A percentile compares a stretch with the other conserved stretches of the same genome.
Conservation (phyloP, 2,329 filamentous ascomycete species). For the Ascochyta pisi region DNA sequence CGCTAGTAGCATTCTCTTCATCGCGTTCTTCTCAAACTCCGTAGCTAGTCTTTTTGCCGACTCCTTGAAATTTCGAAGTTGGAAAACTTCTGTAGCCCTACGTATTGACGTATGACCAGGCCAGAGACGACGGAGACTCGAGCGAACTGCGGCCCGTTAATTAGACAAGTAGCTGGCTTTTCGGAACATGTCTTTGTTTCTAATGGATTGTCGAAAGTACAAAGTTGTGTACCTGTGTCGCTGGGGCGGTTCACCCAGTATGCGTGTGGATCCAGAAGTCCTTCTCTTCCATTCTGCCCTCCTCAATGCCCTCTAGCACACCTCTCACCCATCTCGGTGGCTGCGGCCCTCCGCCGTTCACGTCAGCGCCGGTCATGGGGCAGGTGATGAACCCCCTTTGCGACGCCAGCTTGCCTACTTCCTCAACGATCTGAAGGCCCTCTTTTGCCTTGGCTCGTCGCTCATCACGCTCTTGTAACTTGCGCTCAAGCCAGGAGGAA, state of each 20-base stretch:
- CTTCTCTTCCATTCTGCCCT: conserved; percentile 35
- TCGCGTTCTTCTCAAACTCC: neutral
- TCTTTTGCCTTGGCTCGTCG: neutral
- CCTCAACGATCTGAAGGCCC: conserved; percentile 25
- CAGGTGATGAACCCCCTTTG: conserved; percentile 31
- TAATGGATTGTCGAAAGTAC: neutral
- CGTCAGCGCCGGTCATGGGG: conserved; percentile 23
- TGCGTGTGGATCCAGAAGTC: conserved; percentile 39
- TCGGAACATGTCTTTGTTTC: neutral
- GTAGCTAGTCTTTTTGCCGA: neutral
- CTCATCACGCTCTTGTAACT: conserved; percentile 25
- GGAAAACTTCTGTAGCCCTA: neutral
- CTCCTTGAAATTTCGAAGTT: neutral
- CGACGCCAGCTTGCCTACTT: conserved; percentile 30
- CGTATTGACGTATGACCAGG: neutral
- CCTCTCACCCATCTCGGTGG: conserved; percentile 35
- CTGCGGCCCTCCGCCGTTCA: conserved; percentile 11
- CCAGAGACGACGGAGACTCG: neutral
- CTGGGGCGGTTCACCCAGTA: conserved; percentile 2
- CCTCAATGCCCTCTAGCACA: conserved; percentile 36
- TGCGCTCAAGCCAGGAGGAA: conserved; percentile 33
- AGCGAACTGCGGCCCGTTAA: neutral
- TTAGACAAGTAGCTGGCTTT: neutral
- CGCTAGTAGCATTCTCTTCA: neutral
- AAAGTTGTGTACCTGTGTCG: neutral